These are phyloP conservation scores for Tylopilus rubrobrunneus DNA, from an alignment of 768 basidiomycete genomes.

Conservation along the genomic window DNA sequence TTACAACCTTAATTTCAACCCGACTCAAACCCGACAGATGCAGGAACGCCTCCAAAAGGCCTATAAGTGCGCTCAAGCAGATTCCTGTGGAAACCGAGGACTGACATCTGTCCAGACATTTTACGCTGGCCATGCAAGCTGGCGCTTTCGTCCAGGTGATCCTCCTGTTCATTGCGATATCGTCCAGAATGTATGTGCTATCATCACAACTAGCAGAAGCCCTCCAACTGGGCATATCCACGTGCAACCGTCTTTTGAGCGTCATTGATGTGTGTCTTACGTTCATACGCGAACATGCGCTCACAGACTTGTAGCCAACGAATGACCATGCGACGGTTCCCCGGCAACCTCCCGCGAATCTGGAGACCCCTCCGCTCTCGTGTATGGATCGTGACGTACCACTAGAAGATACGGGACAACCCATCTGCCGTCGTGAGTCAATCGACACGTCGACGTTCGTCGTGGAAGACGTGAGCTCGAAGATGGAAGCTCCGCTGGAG, in stretches of 20 bases:
- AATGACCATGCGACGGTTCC: background rate
- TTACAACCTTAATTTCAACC: background rate
- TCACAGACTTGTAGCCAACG: constrained; percentile 18
- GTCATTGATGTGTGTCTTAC: constrained; percentile 29
- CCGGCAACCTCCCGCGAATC: background rate
- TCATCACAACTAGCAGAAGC: constrained; percentile 41
- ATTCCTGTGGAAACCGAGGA: background rate
- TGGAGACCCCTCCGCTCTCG: background rate
- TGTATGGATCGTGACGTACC: constrained; percentile 1
- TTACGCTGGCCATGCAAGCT: constrained; percentile 61
- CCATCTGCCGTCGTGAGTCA: constrained; percentile 7
- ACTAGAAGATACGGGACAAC: constrained; percentile 15
- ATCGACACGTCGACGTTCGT: background rate
- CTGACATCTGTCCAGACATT: constrained; percentile 40
- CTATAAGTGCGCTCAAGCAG: constrained; percentile 43
- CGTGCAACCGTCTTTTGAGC: constrained; percentile 27
- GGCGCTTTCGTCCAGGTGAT: constrained; percentile 71
- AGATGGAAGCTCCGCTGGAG: background rate
- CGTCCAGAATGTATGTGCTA: constrained; percentile 52
- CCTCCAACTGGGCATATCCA: constrained; percentile 27
- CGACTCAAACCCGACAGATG: constrained; percentile 35
- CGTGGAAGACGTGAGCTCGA: background rate
- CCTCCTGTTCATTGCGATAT: constrained; percentile 57
- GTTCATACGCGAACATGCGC: background rate
- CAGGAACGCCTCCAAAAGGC: constrained; percentile 43